Conservation (phyloP, 2,329 filamentous ascomycete genomes). For the Pseudogymnoascus sp. region DNA sequence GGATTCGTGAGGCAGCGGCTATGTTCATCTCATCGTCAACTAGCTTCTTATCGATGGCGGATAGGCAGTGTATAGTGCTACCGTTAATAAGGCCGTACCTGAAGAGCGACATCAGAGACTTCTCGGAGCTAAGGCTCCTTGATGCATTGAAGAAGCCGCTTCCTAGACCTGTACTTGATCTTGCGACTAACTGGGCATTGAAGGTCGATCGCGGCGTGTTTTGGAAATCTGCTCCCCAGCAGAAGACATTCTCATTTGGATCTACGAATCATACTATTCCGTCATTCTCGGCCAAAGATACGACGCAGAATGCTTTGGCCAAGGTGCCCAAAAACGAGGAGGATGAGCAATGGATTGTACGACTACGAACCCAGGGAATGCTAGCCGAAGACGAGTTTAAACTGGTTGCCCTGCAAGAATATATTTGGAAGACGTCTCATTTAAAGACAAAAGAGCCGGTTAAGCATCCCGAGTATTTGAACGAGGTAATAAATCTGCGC, state of each 20-base stretch:
- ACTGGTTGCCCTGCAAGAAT: conserved; percentile 75
- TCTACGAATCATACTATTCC: conserved; percentile 47
- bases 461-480: conserved; percentile 41
- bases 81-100: conserved; percentile 77
- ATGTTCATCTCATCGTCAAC: conserved; percentile 75
- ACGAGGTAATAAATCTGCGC: conserved; percentile 66
- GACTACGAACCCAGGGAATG: conserved; percentile 78
- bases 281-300: conserved; percentile 49
- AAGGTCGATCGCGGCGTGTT: conserved; percentile 77
- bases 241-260: conserved; percentile 62
- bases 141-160: conserved; percentile 79
- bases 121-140: conserved; percentile 67
- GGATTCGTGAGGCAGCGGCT: conserved; percentile 85
- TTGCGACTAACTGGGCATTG: conserved; percentile 76
- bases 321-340: conserved; percentile 74
- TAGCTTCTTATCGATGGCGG: conserved; percentile 68
- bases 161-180: conserved; percentile 71
- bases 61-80: conserved; percentile 73
- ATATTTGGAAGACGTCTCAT: conserved; percentile 78
- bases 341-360: conserved; percentile 86
- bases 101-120: conserved; percentile 61
- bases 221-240: conserved; percentile 70
- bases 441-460: conserved; percentile 49
- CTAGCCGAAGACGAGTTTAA: conserved; percentile 80
- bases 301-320: conserved; percentile 49